Base-by-base conservation (phyloP, 352 stramenopile genomes). In the Phytophthora tentaculata region DNA sequence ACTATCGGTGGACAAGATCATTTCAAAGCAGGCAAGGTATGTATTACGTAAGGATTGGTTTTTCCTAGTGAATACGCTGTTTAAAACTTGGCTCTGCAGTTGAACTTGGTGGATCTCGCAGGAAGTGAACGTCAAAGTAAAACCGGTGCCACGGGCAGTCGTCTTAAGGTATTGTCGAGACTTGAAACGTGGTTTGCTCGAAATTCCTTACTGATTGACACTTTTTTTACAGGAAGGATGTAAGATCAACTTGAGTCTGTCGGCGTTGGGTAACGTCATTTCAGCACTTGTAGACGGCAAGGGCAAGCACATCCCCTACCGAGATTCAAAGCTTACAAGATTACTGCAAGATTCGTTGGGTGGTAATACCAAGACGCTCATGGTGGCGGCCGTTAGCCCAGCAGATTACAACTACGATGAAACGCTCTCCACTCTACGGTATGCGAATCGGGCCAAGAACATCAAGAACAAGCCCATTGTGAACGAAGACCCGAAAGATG, bases 401-500 rank as follows among this genome's bases (percentile, higher is more conserved):
- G 92, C 94, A 0, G 94, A 98, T 64, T 97, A 95, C 59, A 98
- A 99, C 77, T 97, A 96, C 32, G 95, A 97, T 64, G 97, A 99
- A 65, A 99, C 95, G 3, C 63, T 99, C 8, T 98, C 91, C 32
- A 99, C 97, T 45, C 74, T 99, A 29, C 90, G 95, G 35, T 99
- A 99, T 61, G 97, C 97, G 1, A 98, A 98, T 62, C 90, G 97
- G 1, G 97, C 97, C 32, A 94, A 98, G 58, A 98, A 99, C 67
- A 99, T 99, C 69, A 98, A 98, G 71, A 99, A 99, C 84, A 97
- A 97, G 50, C 95, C 96, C 4, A 91, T 94, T 1, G 86, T 98
- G 57, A 99, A 99, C 77, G 90, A 98, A 50, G 96, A 99, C 58
- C 93, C 94, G 0, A 97, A 97, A 62, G 90, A 95, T 59, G 86